phyloP scores from a whole-genome alignment of 305 asterid genomes.

The Fraxinus xanthoxyloides region DNA sequence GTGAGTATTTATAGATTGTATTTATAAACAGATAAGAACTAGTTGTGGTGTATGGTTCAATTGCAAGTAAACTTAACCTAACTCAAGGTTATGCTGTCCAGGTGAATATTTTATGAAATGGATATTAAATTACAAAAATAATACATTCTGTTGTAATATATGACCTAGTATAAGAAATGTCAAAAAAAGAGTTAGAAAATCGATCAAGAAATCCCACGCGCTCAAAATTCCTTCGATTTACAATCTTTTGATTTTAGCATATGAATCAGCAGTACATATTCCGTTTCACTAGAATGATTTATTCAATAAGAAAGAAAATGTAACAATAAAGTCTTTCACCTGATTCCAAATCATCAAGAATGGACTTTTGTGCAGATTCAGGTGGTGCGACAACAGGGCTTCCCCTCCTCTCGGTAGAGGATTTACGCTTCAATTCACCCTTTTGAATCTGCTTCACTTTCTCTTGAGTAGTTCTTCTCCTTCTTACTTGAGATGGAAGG shows the following conservation, averaged over 20 bases:
- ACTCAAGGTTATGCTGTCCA: neutral
- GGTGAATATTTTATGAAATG: neutral
- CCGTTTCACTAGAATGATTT: neutral
- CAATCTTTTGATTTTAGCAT: neutral
- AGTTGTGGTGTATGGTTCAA: neutral
- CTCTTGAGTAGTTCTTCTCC: neutral
- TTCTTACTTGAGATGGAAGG: neutral
- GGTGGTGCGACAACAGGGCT: neutral
- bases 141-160: neutral
- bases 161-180: neutral
- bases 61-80: neutral
- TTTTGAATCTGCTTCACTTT: neutral
- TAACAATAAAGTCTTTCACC: neutral
- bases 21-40: neutral
- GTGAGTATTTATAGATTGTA: neutral
- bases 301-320: neutral
- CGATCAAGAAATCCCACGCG: neutral
- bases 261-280: neutral
- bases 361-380: neutral
- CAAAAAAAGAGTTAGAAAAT: neutral
- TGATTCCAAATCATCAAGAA: neutral
- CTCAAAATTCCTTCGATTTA: neutral
- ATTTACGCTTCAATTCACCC: neutral
- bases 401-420: neutral
- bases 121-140: neutral